phyloP scores from a whole-genome alignment of 148 eudicot species.

The Bassia scoparia region DNA sequence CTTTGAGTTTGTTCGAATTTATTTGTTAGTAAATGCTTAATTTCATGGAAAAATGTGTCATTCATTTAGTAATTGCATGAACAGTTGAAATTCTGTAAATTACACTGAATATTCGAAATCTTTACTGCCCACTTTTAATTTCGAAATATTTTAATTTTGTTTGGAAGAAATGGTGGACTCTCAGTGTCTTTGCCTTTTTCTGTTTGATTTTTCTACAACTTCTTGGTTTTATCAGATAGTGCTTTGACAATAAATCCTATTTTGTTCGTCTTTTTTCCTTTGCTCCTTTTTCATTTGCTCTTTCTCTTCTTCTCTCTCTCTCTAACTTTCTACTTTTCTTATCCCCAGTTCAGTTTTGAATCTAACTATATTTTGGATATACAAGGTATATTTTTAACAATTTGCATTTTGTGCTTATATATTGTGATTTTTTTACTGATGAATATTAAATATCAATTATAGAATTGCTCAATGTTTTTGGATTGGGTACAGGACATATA shows the following conservation, averaged over 20 bases:
- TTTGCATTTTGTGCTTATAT: not conserved
- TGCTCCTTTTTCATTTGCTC: not conserved
- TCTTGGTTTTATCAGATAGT: conserved; percentile 32
- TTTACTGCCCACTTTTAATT: not conserved
- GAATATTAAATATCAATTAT: not conserved
- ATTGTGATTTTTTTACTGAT: not conserved
- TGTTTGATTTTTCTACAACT: not conserved
- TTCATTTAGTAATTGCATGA: not conserved
- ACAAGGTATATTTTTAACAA: conserved; percentile 18
- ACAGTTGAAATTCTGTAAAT: not conserved
- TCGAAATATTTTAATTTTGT: not conserved
- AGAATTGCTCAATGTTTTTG: conserved; percentile 3
- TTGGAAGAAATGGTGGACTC: conserved; percentile 24
- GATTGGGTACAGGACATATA: not conserved
- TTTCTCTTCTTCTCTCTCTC: not conserved
- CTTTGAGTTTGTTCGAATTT: not conserved
- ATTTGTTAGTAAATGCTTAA: not conserved
- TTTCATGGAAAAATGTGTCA: not conserved
- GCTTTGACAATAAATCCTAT: conserved; percentile 27
- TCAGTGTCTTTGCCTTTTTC: conserved; percentile 22
- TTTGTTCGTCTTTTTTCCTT: conserved; percentile 29
- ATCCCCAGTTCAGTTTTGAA: conserved; percentile 18
- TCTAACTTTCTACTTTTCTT: conserved; percentile 10
- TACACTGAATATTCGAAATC: not conserved
- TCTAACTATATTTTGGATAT: not conserved